phyloP scores from a whole-genome alignment of 495 filamentous ascomycete genomes.

The Podospora conica region DNA sequence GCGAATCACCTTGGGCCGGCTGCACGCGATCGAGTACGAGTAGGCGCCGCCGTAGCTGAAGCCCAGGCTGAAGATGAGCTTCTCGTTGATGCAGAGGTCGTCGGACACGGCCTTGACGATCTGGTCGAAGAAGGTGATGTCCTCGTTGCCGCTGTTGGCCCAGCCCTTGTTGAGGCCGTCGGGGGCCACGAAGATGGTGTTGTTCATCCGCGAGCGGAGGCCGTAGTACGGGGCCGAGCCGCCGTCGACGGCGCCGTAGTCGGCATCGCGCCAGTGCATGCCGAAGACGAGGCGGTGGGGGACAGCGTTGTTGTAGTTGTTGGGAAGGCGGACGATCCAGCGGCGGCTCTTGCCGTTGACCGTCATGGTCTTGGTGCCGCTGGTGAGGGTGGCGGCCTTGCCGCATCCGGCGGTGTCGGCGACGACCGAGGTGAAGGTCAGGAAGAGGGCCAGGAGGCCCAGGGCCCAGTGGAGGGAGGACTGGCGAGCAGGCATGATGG shows the following conservation, averaged over 20 bases:
- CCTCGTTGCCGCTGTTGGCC: constrained; percentile 39
- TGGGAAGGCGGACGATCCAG: constrained; percentile 35
- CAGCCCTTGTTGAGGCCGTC: constrained; percentile 41
- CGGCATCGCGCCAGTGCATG: constrained; percentile 33
- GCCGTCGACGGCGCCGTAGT: constrained; percentile 27
- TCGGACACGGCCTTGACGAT: constrained; percentile 31
- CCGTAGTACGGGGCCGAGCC: constrained; percentile 40
- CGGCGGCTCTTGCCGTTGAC: constrained; percentile 20
- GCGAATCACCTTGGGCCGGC: constrained; percentile 32
- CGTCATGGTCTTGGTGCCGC: constrained; percentile 25
- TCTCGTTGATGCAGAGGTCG: constrained; percentile 41
- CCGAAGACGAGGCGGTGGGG: constrained; percentile 39
- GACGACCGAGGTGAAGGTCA: background rate
- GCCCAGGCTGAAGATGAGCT: constrained; percentile 38
- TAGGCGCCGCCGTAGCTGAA: constrained; percentile 46
- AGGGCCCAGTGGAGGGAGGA: constrained; percentile 2
- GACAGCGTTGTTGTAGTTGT: constrained; percentile 34
- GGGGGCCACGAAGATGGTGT: constrained; percentile 41
- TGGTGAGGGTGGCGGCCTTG: constrained; percentile 27
- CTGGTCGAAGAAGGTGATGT: constrained; percentile 36
- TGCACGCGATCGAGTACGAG: constrained; percentile 42
- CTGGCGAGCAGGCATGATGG: background rate
- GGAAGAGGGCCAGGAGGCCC: constrained; percentile 6
- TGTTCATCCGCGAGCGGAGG: constrained; percentile 30
- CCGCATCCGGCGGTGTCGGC: constrained; percentile 30